Evolutionary conservation across 2,329 filamentous ascomycete genomes (phyloP).

Genomic region (Grosmannia huntii): DNA sequence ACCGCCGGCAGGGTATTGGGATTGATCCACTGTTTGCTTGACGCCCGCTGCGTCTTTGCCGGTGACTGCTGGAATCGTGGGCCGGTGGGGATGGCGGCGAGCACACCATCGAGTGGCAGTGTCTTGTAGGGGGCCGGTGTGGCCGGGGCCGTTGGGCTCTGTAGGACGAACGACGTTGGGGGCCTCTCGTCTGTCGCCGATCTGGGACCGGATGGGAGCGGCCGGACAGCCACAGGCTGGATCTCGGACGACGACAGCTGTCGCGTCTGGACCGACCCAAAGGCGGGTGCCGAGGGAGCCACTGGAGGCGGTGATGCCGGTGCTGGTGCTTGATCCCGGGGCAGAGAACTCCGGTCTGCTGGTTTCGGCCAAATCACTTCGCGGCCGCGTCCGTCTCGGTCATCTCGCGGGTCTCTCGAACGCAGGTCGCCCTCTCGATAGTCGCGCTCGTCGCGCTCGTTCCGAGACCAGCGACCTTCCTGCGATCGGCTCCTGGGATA

Average conservation of each 20-base stretch:
- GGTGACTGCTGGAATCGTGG: slow-evolving; percentile 38
- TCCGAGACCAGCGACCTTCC: slow-evolving; percentile 44
- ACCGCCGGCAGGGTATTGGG: slow-evolving; percentile 27
- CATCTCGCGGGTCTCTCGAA: slow-evolving; percentile 24
- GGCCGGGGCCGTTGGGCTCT: background rate
- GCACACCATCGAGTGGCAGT: slow-evolving; percentile 23
- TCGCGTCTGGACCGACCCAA: slow-evolving; percentile 41
- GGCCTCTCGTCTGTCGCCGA: slow-evolving; percentile 36
- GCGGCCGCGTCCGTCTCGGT: slow-evolving; percentile 26
- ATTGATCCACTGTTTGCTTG: slow-evolving; percentile 49
- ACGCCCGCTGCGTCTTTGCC: slow-evolving; percentile 25
- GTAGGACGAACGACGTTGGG: slow-evolving; percentile 25
- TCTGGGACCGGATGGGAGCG: slow-evolving; percentile 39
- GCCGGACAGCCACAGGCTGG: slow-evolving; percentile 27
- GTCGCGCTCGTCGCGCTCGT: slow-evolving; percentile 39
- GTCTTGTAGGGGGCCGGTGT: slow-evolving; percentile 19
- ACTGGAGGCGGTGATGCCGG: slow-evolving; percentile 44
- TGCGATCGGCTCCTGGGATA: slow-evolving; percentile 51
- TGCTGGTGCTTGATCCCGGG: slow-evolving; percentile 30
- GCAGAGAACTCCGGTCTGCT: slow-evolving; percentile 32
- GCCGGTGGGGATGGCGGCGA: slow-evolving; percentile 37
- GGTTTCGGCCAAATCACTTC: slow-evolving; percentile 38
- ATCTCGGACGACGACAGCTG: slow-evolving; percentile 21
- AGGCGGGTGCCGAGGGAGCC: slow-evolving; percentile 44
- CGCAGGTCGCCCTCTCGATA: slow-evolving; percentile 17